These are phyloP conservation scores for Rhododendron ovatum DNA, from an alignment of 148 eudicot species.

Conservation along the genomic window DNA sequence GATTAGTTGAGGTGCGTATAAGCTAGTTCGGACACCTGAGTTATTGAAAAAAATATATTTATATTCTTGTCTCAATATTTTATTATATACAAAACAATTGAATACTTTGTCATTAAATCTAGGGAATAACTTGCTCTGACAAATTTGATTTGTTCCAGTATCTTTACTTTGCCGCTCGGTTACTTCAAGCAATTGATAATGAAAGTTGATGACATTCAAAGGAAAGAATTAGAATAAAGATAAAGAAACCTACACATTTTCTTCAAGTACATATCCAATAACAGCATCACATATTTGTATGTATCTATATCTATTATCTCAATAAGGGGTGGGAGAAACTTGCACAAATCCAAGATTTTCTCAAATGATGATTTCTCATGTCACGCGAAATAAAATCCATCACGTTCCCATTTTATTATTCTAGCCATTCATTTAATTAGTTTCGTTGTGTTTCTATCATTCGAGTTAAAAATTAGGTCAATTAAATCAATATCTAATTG, in stretches of 20 bases:
- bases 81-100: neutral
- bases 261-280: neutral
- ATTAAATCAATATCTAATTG: neutral
- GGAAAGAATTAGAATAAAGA: neutral
- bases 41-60: neutral
- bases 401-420: neutral
- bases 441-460: neutral
- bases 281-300: neutral
- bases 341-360: neutral
- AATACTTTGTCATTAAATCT: neutral
- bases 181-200: neutral
- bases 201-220: neutral
- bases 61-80: neutral
- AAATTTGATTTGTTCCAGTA: neutral
- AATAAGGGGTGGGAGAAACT: neutral
- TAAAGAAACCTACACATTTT: neutral
- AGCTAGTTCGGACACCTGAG: too few species aligned
- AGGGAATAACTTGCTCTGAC: neutral
- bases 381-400: neutral
- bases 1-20: neutral
- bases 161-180: neutral
- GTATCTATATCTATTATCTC: neutral
- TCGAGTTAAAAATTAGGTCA: neutral
- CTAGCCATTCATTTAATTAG: neutral
- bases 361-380: neutral